Evolutionary conservation across 1,284 basidiomycete species (phyloP).

Genomic region (Fomitopsis betulina): DNA sequence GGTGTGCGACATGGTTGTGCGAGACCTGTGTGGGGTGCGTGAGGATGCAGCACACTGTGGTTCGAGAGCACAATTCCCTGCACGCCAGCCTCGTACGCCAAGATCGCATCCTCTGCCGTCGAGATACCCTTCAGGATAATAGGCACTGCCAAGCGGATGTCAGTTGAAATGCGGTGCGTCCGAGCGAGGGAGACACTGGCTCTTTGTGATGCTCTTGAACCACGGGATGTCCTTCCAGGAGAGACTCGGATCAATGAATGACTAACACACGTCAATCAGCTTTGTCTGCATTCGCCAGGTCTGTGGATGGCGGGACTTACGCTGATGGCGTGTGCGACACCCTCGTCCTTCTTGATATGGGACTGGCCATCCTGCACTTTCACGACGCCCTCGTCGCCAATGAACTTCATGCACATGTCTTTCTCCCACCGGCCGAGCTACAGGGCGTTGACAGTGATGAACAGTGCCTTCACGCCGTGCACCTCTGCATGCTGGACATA

Average conservation of each 20-base stretch:
- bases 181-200: slow-evolving; percentile 32
- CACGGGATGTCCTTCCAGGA: slow-evolving; percentile 86
- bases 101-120: slow-evolving; percentile 68
- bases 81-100: slow-evolving; percentile 80
- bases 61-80: slow-evolving; percentile 89
- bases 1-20: slow-evolving; percentile 36
- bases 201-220: slow-evolving; percentile 87
- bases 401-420: slow-evolving; percentile 93
- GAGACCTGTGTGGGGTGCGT: slow-evolving; percentile 26
- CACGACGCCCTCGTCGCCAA: slow-evolving; percentile 72
- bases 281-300: background rate
- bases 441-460: slow-evolving; percentile 92
- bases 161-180: background rate
- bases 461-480: slow-evolving; percentile 83
- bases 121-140: slow-evolving; percentile 92
- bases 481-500: slow-evolving; percentile 82
- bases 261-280: slow-evolving; percentile 36
- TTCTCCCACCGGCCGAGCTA: slow-evolving; percentile 86
- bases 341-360: slow-evolving; percentile 46
- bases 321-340: slow-evolving; percentile 90
- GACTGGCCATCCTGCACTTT: slow-evolving; percentile 38
- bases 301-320: slow-evolving; percentile 36
- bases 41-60: slow-evolving; percentile 55
- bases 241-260: slow-evolving; percentile 90
- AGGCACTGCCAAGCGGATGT: slow-evolving; percentile 59